Base-by-base conservation (phyloP, 164 flowering plant species). In the Cinnamomum chago region DNA sequence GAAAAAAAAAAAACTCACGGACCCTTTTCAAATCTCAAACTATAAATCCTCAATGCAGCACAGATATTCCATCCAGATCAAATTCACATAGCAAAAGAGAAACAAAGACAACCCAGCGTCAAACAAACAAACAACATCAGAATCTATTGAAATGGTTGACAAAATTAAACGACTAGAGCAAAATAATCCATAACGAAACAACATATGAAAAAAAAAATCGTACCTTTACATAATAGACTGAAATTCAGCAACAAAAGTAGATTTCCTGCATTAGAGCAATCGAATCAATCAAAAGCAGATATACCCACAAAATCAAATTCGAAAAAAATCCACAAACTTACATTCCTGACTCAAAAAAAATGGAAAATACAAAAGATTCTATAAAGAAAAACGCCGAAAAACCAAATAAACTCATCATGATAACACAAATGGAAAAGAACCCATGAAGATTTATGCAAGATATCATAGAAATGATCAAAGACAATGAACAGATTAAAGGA, bases 251-350 rank as follows among this genome's bases (percentile, higher is more conserved):
- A 23, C 11, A 33, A 35, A 68, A 23, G 9, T 25, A 17, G 69
- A 10, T 58, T 62, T 71, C 77, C 82, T 74, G 75, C 70, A 76
- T 70, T 75, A 62, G 28, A 70, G 67, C 11, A 72, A 65, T 25
- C 62, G 52, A 76, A 65, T 76, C 58, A 10, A 70, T 60, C 73
- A 79, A 75, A 66, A 62, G 35, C 18, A 18, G 40, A 52, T 15
- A 28, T 67, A 58, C 52, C 71, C 73, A 69, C 25, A 25, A 11
- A 68, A n/a, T 1, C 15, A 27, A 27, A 67, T 28, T 10, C 5
- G 18, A 5, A 17, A 33, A 33, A 30, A 66, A 28, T 24, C 25
- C 14, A 28, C 25, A 28, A 11, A 25, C 2, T 15, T 15, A 3
- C n/a, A 3, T 55, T 55, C 7, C 17, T 55, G 17, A 28, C 14